A percentile compares a stretch with the other conserved stretches of the same genome.
phyloP scores from a whole-genome alignment of 2,329 filamentous ascomycete species.

The Calonectria pseudoturangicola region DNA sequence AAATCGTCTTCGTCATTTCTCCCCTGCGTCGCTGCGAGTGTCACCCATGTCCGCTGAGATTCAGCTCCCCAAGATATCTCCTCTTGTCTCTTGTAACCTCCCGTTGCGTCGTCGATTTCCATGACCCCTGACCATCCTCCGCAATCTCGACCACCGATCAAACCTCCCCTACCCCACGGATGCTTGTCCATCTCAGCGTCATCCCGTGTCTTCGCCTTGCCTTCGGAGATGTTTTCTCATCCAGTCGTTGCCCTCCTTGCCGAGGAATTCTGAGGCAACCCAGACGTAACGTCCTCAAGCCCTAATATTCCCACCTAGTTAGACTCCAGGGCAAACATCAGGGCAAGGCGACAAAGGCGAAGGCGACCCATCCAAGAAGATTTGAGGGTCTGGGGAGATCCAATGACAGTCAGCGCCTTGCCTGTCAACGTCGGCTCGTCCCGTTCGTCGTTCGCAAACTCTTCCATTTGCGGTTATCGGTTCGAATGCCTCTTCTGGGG shows the following conservation, averaged over 20 bases:
- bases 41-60: slow-evolving; percentile 31
- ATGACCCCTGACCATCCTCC: slow-evolving; percentile 41
- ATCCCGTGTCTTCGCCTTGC: slow-evolving; percentile 32
- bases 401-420: slow-evolving; percentile 41
- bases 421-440: slow-evolving; percentile 53
- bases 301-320: slow-evolving; percentile 32
- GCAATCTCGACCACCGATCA: slow-evolving; percentile 48
- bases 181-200: slow-evolving; percentile 27
- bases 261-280: background rate
- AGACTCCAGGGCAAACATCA: slow-evolving; percentile 2
- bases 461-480: slow-evolving; percentile 42
- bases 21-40: slow-evolving; percentile 39
- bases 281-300: background rate
- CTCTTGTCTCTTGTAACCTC: slow-evolving; percentile 51
- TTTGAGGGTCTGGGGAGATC: slow-evolving; percentile 46
- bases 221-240: slow-evolving; percentile 19
- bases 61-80: slow-evolving; percentile 44
- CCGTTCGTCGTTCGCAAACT: slow-evolving; percentile 53
- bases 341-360: slow-evolving; percentile 41
- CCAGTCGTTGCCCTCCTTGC: slow-evolving; percentile 29
- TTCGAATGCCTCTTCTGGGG: slow-evolving; percentile 39
- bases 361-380: slow-evolving; percentile 45
- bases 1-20: slow-evolving; percentile 45
- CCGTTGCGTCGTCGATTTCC: slow-evolving; percentile 43
- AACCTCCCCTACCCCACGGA: slow-evolving; percentile 21